Base-by-base conservation (phyloP, 1,284 basidiomycete species). In the Leccinum solheimii region DNA sequence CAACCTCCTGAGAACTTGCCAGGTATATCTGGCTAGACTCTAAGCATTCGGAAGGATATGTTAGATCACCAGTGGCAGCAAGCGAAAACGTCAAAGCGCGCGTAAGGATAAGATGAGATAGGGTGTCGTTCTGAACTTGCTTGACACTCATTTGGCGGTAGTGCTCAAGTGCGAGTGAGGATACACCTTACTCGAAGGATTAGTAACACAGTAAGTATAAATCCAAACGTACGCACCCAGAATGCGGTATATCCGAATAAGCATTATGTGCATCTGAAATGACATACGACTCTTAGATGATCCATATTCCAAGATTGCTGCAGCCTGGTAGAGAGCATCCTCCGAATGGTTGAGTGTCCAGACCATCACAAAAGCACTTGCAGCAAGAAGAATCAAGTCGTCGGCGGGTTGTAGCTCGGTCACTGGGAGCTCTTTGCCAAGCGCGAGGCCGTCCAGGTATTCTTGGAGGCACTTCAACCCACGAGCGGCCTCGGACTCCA, bases 391-490 rank as follows among this genome's bases (percentile, higher is more conserved):
- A 9, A 83, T 88, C 32, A 96, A 81, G 68, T 96, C 95, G 69
- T 97, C 95, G 2, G 86, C 91, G 16, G 90, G 92, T 69, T 97
- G 95, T 52, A 95, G 80, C 68, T 97, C 94, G 0, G 91, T 92
- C 4, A 81, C 75, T 1, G 88, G 84, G 21, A 95, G 80, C 57
- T 82, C 78, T 56, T 78, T 76, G 51, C 91, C 93, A 3, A 93
- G 77, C 16, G 81, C 76, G 14, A 95, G 81, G 8, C 82, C 88
- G 3, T 83, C 78, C 34, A 87, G 73, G 68, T 94, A 95, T 54
- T 83, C 80, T 61, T 79, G 75, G 9, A 82, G 73, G 70, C 88
- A 92, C 38, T 80, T 71, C 27, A 76, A 67, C 11, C 82, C 86
- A 16, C 83, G 80, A 8, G 73, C 69, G 3, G 72, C 71, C 73